Conservation (phyloP, 345 rosid species). For the Pelargonium nanum region DNA sequence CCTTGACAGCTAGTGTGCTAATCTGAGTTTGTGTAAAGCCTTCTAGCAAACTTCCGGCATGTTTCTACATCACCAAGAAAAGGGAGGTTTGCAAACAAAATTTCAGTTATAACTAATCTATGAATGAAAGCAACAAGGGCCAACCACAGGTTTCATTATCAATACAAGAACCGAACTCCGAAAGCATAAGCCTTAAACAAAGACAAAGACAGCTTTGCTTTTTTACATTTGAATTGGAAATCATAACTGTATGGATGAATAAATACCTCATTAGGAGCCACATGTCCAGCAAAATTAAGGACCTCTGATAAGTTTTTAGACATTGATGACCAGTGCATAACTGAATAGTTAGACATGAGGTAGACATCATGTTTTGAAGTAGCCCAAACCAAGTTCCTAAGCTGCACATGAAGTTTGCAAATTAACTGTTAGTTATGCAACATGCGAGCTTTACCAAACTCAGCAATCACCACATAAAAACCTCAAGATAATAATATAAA, state of each 20-base stretch:
- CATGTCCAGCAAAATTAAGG: not conserved
- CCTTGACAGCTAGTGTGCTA: conserved; percentile 40
- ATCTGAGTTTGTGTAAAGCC: conserved; percentile 40
- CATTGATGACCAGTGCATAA: conserved; percentile 5
- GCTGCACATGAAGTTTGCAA: not conserved
- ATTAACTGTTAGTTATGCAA: not conserved
- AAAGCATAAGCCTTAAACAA: not conserved
- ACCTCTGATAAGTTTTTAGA: not conserved
- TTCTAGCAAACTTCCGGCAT: conserved; percentile 37
- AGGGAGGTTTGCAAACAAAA: conserved; percentile 3
- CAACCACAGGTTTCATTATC: not conserved
- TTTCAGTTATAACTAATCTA: not conserved
- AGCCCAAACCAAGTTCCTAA: conserved; percentile 1
- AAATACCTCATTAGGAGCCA: not conserved
- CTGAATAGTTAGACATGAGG: not conserved
- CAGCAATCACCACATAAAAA: not conserved
- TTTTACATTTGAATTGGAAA: not conserved
- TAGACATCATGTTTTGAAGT: not conserved
- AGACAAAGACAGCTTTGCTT: not conserved
- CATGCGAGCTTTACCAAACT: not conserved
- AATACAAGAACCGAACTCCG: not conserved
- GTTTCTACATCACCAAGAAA: conserved; percentile 25
- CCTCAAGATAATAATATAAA: not conserved
- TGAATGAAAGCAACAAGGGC: too few species aligned
- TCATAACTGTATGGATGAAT: not conserved